Conservation (phyloP, 352 stramenopile species). For the Phytopythium chamaehyphon region DNA sequence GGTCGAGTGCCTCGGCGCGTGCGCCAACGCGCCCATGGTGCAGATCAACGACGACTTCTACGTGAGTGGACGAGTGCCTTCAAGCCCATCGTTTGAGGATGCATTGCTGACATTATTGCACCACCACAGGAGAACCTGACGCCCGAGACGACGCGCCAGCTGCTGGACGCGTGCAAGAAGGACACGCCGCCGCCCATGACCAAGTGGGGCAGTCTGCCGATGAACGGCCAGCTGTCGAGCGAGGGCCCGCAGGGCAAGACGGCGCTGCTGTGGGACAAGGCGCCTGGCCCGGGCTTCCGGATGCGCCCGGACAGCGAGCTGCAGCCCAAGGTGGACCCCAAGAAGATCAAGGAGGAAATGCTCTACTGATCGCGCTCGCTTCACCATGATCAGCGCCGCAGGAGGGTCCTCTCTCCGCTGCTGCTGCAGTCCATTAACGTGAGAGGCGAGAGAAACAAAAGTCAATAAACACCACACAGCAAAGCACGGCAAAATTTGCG, state of each 20-base stretch:
- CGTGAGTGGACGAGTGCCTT: conserved; percentile 16
- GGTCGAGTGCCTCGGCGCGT: conserved; percentile 99
- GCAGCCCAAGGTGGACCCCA: conserved; percentile 93
- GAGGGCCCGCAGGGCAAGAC: conserved; percentile 97
- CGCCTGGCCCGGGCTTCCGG: conserved; percentile 80
- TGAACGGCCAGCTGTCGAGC: conserved; percentile 99
- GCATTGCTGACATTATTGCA: conserved; percentile 10
- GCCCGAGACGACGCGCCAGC: conserved; percentile 94
- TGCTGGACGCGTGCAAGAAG: conserved; percentile 96
- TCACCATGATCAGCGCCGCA: background rate
- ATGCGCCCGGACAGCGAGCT: conserved; percentile 91
- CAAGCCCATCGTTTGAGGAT: background rate
- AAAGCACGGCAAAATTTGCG: too few relatives aligned
- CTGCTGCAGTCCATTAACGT: too few relatives aligned
- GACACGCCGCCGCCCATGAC: conserved; percentile 92
- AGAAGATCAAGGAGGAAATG: conserved; percentile 89
- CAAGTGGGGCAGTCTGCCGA: conserved; percentile 98
- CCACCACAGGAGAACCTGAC: conserved; percentile 96
- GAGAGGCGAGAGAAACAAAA: too few relatives aligned
- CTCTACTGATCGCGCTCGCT: conserved; percentile 55
- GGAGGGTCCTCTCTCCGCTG: too few relatives aligned
- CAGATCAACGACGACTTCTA: conserved; percentile 99
- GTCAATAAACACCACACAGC: too few relatives aligned
- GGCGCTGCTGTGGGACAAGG: conserved; percentile 85
- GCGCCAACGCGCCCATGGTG: conserved; percentile 99